Conservation (phyloP, 2,329 filamentous ascomycete genomes). For the Monosporascus sp. region DNA sequence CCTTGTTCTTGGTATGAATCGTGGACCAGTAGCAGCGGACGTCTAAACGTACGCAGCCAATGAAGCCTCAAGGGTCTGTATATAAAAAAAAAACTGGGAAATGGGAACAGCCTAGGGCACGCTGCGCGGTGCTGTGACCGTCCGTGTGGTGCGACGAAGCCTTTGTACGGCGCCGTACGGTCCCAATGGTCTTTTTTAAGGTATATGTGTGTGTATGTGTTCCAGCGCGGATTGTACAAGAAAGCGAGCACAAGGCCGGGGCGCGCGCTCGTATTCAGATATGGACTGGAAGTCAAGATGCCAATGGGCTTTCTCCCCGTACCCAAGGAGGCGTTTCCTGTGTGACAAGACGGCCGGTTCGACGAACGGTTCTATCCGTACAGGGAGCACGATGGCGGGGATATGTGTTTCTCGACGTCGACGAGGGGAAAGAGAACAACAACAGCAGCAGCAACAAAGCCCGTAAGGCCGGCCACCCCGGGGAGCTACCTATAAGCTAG, state of each 20-base stretch:
- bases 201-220: constrained; percentile 16
- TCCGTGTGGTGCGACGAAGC: constrained; percentile 25
- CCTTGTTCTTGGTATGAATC: constrained; percentile 18
- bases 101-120: constrained; percentile 20
- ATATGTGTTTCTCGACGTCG: constrained; percentile 10
- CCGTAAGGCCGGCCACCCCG: constrained; percentile 18
- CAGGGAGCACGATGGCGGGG: constrained; percentile 24
- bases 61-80: constrained; percentile 19
- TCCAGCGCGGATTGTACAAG: constrained; percentile 19
- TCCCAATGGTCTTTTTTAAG: constrained; percentile 8
- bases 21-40: constrained; percentile 21
- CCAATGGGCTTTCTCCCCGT: constrained; percentile 29
- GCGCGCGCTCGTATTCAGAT: constrained; percentile 27
- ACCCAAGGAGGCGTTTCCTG: constrained; percentile 28
- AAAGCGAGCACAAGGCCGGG: constrained; percentile 17
- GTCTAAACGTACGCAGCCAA: constrained; percentile 23
- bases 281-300: constrained; percentile 19
- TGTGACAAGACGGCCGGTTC: constrained; percentile 23
- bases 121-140: constrained; percentile 25
- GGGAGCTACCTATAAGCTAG: constrained; percentile 21
- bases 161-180: constrained; percentile 18
- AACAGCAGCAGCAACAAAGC: constrained; percentile 13
- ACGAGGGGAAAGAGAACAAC: constrained; percentile 8
- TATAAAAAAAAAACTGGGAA: constrained; percentile 12
- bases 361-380: constrained; percentile 24